A percentile compares a stretch with the other conserved stretches of the same genome.
These are phyloP conservation scores for Polytrichum commune DNA, from an alignment of 225 moss, liverwort and hornwort genomes.

Conservation along the genomic window DNA sequence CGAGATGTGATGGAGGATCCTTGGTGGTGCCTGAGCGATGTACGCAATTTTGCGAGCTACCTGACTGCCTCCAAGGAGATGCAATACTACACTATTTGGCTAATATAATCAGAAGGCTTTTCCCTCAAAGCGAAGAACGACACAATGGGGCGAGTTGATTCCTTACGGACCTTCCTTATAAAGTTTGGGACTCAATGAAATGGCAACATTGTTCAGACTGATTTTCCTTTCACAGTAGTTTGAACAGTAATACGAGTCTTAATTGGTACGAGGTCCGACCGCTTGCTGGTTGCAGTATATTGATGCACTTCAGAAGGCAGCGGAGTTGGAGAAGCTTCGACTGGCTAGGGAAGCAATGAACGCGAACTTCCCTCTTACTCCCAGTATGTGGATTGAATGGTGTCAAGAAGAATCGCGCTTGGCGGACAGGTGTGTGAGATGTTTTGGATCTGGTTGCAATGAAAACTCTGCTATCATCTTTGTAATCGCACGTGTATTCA, in stretches of 20 bases:
- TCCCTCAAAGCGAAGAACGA: too few relatives aligned
- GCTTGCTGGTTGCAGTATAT: conserved; percentile 69
- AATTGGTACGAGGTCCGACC: conserved; percentile 14
- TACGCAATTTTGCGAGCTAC: not conserved
- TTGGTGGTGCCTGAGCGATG: not conserved
- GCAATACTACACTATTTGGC: too few relatives aligned
- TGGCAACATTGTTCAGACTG: too few relatives aligned
- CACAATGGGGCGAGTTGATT: too few relatives aligned
- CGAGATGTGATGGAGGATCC: not conserved
- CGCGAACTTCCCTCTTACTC: conserved; percentile 71
- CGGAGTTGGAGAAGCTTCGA: conserved; percentile 75
- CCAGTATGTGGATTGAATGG: conserved; percentile 92
- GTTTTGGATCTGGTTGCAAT: not conserved
- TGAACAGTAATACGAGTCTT: too few relatives aligned
- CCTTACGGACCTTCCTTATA: too few relatives aligned
- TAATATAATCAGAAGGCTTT: too few relatives aligned
- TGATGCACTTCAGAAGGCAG: conserved; percentile 59
- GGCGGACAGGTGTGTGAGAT: conserved; percentile 50
- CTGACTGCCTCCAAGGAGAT: not conserved
- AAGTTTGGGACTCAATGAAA: too few relatives aligned
- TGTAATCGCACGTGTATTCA: not conserved
- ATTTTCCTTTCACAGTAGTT: too few relatives aligned
- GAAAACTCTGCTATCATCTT: not conserved
- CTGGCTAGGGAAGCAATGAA: conserved; percentile 90
- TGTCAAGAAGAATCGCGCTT: conserved; percentile 91